These are phyloP conservation scores for Liriodendron chinense DNA, from an alignment of 164 flowering plant species.

Conservation along the genomic window DNA sequence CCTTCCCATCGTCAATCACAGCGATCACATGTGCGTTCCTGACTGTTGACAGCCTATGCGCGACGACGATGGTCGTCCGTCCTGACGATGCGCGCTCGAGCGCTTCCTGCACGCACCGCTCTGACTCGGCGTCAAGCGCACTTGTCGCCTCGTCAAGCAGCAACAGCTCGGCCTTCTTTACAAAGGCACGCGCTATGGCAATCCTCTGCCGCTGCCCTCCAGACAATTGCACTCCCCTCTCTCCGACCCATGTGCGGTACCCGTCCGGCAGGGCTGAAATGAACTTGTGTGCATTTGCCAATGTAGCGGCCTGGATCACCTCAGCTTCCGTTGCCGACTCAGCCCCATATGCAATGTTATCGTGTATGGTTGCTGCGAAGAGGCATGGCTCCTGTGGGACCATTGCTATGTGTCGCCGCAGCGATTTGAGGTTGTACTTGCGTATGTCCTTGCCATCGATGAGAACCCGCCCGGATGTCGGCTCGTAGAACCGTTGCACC, in stretches of 20 bases:
- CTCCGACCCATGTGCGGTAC: constrained; percentile 84
- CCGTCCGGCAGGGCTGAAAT: constrained; percentile 86
- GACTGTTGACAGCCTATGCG: constrained; percentile 86
- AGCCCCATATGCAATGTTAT: constrained; percentile 85
- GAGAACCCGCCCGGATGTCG: constrained; percentile 75
- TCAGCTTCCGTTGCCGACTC: constrained; percentile 82
- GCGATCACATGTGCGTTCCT: constrained; percentile 85
- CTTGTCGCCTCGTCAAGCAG: constrained; percentile 97
- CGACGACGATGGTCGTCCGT: constrained; percentile 79
- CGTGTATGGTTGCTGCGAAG: constrained; percentile 73
- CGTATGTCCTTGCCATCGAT: constrained; percentile 91
- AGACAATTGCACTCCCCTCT: constrained; percentile 83
- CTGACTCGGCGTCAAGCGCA: constrained; percentile 93
- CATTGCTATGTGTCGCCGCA: constrained; percentile 70
- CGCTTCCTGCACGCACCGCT: constrained; percentile 82
- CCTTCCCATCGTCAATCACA: constrained; percentile 93
- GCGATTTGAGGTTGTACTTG: constrained; percentile 74
- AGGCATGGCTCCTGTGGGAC: constrained; percentile 97
- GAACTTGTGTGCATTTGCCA: constrained; percentile 89
- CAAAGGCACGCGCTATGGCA: constrained; percentile 82
- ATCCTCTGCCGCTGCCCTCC: constrained; percentile 98
- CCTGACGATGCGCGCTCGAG: constrained; percentile 76
- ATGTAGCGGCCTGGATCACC: constrained; percentile 77
- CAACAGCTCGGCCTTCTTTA: constrained; percentile 72
- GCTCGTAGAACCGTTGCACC: constrained; percentile 83